Evolutionary conservation across 805 yeast genomes (phyloP).

Genomic region (Candida yuanshanica): DNA sequence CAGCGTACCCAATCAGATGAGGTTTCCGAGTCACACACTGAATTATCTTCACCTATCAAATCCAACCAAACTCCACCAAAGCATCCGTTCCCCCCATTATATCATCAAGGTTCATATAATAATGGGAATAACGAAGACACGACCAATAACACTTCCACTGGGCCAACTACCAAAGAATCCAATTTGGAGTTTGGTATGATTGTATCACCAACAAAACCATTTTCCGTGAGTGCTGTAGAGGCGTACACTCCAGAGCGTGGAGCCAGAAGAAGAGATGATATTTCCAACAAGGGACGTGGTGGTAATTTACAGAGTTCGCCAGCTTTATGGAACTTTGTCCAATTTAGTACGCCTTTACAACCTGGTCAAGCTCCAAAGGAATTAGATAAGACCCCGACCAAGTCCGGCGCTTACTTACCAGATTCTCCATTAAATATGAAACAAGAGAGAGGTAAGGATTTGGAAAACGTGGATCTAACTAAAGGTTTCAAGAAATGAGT

Average conservation of each 20-base stretch:
- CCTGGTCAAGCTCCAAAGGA: conserved; percentile 15
- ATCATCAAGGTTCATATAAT: conserved; percentile 4
- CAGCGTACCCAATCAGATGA: conserved; percentile 4
- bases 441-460: conserved; percentile 27
- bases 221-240: conserved; percentile 46
- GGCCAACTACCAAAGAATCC: conserved; percentile 5
- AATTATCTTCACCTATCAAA: conserved; percentile 17
- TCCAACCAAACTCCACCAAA: conserved; percentile 12
- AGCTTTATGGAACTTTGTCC: conserved; percentile 90
- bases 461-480: conserved; percentile 42
- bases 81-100: conserved; percentile 6
- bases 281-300: conserved; percentile 1
- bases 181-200: conserved; percentile 21
- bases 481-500: conserved; percentile 35
- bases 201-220: conserved; percentile 36
- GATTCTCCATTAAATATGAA: conserved; percentile 21
- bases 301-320: conserved; percentile 51
- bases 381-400: conserved; percentile 14
- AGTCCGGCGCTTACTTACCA: conserved; percentile 12
- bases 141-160: conserved; percentile 5
- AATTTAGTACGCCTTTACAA: conserved; percentile 46
- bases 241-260: conserved; percentile 65
- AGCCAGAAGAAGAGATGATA: conserved; percentile 14
- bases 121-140: conserved; percentile 8
- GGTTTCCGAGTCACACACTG: conserved; percentile 7